Evolutionary conservation across 441 rosid species (phyloP).

Genomic region (Dalechampia spathulata): DNA sequence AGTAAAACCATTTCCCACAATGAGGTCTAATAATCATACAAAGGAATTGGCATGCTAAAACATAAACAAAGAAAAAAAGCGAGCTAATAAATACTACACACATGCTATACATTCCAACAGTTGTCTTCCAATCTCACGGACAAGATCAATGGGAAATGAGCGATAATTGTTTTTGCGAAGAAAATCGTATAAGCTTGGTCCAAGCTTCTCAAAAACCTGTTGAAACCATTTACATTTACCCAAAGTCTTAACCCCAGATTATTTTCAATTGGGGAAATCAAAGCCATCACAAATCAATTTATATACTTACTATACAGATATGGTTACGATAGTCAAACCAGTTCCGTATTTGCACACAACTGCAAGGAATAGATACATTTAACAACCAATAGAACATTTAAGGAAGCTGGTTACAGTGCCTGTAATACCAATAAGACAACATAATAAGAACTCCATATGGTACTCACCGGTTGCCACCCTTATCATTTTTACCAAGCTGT

Average conservation of each 20-base stretch:
- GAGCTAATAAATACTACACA: conserved; percentile 72
- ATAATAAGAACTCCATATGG: no score
- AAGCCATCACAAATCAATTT: no score
- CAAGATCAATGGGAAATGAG: conserved; percentile 96
- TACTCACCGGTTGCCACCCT: conserved; percentile 65
- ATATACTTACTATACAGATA: conserved; percentile 94
- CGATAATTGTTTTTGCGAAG: conserved; percentile 93
- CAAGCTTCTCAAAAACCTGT: conserved; percentile 99
- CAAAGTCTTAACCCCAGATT: conserved; percentile 39
- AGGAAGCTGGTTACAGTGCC: no score
- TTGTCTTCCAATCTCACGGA: conserved; percentile 97
- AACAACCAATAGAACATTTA: conserved; percentile 38
- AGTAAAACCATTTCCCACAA: no score
- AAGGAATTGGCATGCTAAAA: conserved; percentile 18
- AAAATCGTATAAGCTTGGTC: conserved; percentile 98
- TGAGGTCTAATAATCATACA: conserved; percentile 12
- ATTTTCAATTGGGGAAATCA: conserved; percentile 46
- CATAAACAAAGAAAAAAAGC: conserved; percentile 34
- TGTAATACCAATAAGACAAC: no score
- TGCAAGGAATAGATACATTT: conserved; percentile 76
- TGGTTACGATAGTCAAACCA: conserved; percentile 99
- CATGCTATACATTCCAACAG: conserved; percentile 98
- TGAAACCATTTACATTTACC: conserved; percentile 72
- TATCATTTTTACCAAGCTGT: conserved; percentile 72
- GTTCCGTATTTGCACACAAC: conserved; percentile 99